Conservation (phyloP, 2,329 filamentous ascomycete species). For the Basipetospora sp. region DNA sequence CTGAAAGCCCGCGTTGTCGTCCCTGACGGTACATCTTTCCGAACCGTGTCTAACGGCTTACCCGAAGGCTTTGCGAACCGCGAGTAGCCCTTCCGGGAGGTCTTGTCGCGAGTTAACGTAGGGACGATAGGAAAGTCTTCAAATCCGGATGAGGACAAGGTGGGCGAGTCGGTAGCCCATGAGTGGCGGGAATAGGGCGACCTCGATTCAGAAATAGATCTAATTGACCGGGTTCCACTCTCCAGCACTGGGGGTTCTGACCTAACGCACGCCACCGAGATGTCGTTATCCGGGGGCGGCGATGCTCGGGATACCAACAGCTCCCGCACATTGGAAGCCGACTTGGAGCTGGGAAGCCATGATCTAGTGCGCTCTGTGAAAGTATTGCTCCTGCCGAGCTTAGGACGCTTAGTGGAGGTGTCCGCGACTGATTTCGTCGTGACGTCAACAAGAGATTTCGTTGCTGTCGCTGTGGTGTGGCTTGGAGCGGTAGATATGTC, state of each 20-base stretch:
- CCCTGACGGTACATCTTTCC: no score
- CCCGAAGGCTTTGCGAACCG: background rate
- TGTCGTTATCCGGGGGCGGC: background rate
- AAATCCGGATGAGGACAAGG: conserved; percentile 7
- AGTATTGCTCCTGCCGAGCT: conserved; percentile 27
- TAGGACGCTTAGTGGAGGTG: conserved; percentile 10
- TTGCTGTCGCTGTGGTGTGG: background rate
- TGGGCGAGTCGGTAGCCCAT: conserved; percentile 7
- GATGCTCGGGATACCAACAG: conserved; percentile 9
- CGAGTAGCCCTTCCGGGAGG: conserved; percentile 2
- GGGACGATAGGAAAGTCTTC: background rate
- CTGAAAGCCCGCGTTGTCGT: conserved; percentile 16
- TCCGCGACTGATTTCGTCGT: background rate
- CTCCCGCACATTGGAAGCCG: conserved; percentile 21
- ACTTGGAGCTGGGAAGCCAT: conserved; percentile 36
- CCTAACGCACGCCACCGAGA: no score
- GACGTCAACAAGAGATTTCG: conserved; percentile 1
- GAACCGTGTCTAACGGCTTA: background rate
- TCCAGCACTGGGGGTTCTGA: background rate
- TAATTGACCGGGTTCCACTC: background rate
- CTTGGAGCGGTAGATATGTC: background rate
- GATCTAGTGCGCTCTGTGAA: conserved; percentile 35
- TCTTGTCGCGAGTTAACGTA: conserved; percentile 4
- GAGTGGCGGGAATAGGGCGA: conserved; percentile 7
- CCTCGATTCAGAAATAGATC: background rate